These are phyloP conservation scores for Alternaria rosae DNA, from an alignment of 2,329 filamentous ascomycete species.

Conservation along the genomic window DNA sequence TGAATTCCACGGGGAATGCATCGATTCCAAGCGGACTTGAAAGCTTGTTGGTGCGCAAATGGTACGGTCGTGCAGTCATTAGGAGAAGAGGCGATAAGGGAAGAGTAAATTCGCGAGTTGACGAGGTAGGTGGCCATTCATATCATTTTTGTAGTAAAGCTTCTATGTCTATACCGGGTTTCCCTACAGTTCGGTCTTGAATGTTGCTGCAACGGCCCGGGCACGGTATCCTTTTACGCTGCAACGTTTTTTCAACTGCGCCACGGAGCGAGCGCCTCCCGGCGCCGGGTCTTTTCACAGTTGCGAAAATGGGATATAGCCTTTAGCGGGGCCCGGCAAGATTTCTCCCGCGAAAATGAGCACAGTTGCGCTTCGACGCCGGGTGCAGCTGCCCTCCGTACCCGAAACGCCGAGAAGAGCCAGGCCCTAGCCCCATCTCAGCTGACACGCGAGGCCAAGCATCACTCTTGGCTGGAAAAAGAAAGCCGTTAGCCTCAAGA, in stretches of 20 bases:
- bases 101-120: neutral
- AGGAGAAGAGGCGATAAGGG: neutral
- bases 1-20: neutral
- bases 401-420: neutral
- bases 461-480: conserved; percentile 20
- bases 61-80: neutral
- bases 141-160: neutral
- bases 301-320: neutral
- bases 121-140: neutral
- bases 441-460: conserved; percentile 25
- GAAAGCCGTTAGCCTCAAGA: conserved; percentile 28
- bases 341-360: neutral
- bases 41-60: neutral
- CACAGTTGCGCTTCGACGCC: neutral
- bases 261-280: neutral
- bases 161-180: neutral
- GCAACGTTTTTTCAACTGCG: neutral
- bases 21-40: neutral
- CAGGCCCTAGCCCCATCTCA: conserved; percentile 8
- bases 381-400: neutral
- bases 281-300: neutral
- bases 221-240: neutral
- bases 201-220: neutral
- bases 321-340: neutral
- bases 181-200: neutral